Base-by-base conservation (phyloP, 495 filamentous ascomycete genomes). In the Penicillium nucicola region DNA sequence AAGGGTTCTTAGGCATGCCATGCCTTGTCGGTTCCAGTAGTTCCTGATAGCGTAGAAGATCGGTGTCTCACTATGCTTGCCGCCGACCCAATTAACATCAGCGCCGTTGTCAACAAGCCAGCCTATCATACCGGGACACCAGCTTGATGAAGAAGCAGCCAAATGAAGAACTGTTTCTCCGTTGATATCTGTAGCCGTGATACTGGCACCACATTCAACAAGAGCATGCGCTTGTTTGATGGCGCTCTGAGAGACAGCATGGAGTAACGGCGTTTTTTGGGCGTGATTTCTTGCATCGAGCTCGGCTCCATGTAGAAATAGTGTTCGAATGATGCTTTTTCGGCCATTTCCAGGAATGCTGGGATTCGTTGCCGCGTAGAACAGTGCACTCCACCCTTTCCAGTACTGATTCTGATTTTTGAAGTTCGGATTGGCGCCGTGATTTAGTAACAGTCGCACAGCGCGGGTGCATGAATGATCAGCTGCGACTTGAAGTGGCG, bases 401-500 rank as follows among this genome's bases (percentile, higher is more conserved):
- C 5, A 35, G 12, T 28, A n/a, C 23, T n/a, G 36, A 22, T 35
- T 15, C 3, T 12, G 28, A 15, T 36, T 47, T 42, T 47, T 31
- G 30, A 42, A 53, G 25, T 47, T 48, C 22, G 31, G 13, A 42
- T 41, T 48, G 35, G 43, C 36, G 13, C 50, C 31, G 30, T 25
- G 23, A 9, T 31, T 8, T 13, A 45, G 17, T 34, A 52, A 22
- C 17, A 13, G 5, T 1, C 34, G 41, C 1, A 52, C 32, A 45
- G 49, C 49, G 15, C 49, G 31, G 23, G 23, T 38, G n/a, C 42
- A 12, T 41, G 42, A 52, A 42, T 52, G 25, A 4, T 10, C 15
- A 18, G 33, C 42, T 45, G 42, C 50, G 34, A 52, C 15, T 41
- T 52, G 35, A 18, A 52, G 42, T 7, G 50, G 50, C 2, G 50